Percentiles rank a stretch among this genome's conserved stretches.
Evolutionary conservation across 2,329 filamentous ascomycete genomes (phyloP).

Genomic region (Botrytis hyacinthi): DNA sequence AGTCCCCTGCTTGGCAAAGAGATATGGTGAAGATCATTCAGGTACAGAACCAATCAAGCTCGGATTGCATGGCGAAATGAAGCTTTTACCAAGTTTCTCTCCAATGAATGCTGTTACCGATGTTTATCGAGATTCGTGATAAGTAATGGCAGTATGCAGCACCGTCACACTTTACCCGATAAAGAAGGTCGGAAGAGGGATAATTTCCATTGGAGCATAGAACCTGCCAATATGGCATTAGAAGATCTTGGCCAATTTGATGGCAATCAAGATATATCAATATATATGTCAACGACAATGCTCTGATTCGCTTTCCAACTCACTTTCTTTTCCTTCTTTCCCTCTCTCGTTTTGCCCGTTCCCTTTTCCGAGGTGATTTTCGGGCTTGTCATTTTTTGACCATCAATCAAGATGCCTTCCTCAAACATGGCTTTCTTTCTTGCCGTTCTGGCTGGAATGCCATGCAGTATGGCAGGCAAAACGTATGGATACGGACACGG

Average conservation of each 20-base stretch:
- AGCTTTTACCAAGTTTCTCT: neutral
- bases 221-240: constrained; percentile 10
- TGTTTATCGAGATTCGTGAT: constrained; percentile 10
- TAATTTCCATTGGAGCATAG: neutral
- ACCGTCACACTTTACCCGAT: neutral
- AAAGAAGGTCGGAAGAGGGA: constrained; percentile 2
- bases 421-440: neutral
- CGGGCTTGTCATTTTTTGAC: neutral
- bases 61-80: neutral
- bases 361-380: neutral
- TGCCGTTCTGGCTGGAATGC: neutral
- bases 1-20: neutral
- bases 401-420: constrained; percentile 12
- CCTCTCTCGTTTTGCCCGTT: neutral
- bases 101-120: neutral
- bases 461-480: neutral
- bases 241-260: constrained; percentile 1
- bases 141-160: neutral
- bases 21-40: neutral
- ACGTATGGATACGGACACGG: neutral
- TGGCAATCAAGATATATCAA: neutral
- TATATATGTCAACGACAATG: neutral
- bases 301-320: neutral
- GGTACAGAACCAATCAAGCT: neutral
- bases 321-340: neutral